Evolutionary conservation across 2,329 filamentous ascomycete species (phyloP), one percentile per base, ranked within the genome.

Genomic region (Fusarium staphyleae): DNA sequence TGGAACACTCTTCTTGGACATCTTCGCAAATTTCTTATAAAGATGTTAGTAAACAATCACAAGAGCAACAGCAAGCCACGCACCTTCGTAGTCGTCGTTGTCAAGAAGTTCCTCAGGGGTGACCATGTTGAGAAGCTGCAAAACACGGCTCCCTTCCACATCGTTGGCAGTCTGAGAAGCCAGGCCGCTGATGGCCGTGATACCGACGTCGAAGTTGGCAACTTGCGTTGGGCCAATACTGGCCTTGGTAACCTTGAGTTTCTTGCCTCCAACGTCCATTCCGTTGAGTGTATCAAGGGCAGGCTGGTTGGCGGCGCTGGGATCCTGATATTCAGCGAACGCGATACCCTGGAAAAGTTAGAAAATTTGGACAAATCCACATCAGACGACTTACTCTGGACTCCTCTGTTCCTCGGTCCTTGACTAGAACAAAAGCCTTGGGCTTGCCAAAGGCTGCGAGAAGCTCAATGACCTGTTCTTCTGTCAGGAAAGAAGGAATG

Each of bases 61-160:
- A 14, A 13, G 2, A 13, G 7, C 6, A 12, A 14, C 7, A 8
- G 13, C 15, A 12, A 26, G 12, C 33, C 14, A 66, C 79, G 70
- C 81, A 93, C 93, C 93, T 76, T 97, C 90, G 69, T 97, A 98
- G 69, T 99, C 95, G 29, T 98, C 93, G 44, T 87, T 87, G 70
- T 98, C 93, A 75, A 97, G 86, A 18, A 99, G 79, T 75, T 99
- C 95, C 67, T 99, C 95, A 0, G 92, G 83, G 0, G 95, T 99
- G 29, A 99, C 93, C 95, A 99, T 99, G 78, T 99, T 99, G 69
- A 99, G 84, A 57, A 99, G 79, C 75, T 96, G 93, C 55, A 99
- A 74, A 13, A 99, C 93, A 49, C 90, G 85, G 62, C 90, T 90
- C 55, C 88, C 86, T 65, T 96, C 92, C 28, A 89, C 80, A 55